A percentile compares a stretch with the other conserved stretches of the same genome.
These are phyloP conservation scores for Hymenoscyphus infarciens DNA, from an alignment of 2,329 filamentous ascomycete genomes.

Conservation along the genomic window DNA sequence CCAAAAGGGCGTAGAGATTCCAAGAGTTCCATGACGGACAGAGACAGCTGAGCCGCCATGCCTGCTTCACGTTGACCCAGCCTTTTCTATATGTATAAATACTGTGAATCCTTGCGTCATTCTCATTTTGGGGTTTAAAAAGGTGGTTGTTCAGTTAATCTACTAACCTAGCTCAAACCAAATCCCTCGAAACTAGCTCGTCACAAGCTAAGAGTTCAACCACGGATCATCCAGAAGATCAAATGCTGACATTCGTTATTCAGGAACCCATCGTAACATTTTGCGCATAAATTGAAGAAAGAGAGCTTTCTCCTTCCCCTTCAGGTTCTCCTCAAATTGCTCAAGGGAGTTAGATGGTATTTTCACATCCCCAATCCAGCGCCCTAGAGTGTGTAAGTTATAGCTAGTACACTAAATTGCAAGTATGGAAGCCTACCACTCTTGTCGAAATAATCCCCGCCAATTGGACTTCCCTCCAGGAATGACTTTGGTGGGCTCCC, in stretches of 20 bases:
- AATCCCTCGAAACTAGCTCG: slow-evolving; percentile 8
- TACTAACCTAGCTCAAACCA: neutral
- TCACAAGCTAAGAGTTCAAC: slow-evolving; percentile 18
- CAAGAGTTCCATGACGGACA: too few relatives aligned
- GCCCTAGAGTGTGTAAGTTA: slow-evolving; percentile 11
- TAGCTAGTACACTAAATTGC: neutral
- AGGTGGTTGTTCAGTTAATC: too few relatives aligned
- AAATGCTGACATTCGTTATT: slow-evolving; percentile 34
- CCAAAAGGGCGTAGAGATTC: too few relatives aligned
- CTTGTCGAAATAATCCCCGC: slow-evolving; percentile 14
- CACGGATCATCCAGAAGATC: slow-evolving; percentile 35
- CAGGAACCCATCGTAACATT: slow-evolving; percentile 38
- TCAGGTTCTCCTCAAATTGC: slow-evolving; percentile 24
- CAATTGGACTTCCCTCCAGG: too few relatives aligned
- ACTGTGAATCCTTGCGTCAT: too few relatives aligned
- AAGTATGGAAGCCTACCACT: slow-evolving; percentile 11
- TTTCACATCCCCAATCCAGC: slow-evolving; percentile 12
- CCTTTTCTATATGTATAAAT: too few relatives aligned
- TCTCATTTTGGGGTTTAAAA: too few relatives aligned
- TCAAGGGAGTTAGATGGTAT: slow-evolving; percentile 14
- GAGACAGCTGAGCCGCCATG: too few relatives aligned
- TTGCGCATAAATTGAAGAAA: slow-evolving; percentile 34
- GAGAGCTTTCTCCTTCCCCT: slow-evolving; percentile 31
- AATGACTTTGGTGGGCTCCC: slow-evolving; percentile 14
- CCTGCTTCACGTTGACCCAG: too few relatives aligned